phyloP scores from a whole-genome alignment of 352 stramenopile genomes.

The Globisporangium splendens region DNA sequence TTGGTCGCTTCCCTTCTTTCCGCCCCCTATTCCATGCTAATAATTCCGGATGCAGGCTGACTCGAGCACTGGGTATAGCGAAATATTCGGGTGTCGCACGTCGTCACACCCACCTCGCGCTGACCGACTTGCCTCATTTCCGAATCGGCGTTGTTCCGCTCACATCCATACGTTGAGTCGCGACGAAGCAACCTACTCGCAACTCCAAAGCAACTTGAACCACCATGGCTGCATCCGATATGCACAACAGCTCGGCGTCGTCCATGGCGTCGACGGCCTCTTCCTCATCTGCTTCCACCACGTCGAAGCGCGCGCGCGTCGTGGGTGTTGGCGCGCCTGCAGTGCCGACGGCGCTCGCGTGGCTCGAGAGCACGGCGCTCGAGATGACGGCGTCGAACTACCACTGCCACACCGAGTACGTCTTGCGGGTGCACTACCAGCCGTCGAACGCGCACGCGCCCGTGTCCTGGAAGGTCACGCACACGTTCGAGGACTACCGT shows the following conservation, averaged over 20 bases:
- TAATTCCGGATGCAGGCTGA: too few relatives aligned
- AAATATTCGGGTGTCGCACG: too few relatives aligned
- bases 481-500: conserved; percentile 39
- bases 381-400: conserved; percentile 5
- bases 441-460: background rate
- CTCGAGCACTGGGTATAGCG: too few relatives aligned
- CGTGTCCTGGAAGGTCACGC: background rate
- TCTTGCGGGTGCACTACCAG: conserved; percentile 7
- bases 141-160: background rate
- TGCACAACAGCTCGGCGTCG: background rate
- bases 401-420: conserved; percentile 5
- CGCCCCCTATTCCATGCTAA: too few relatives aligned
- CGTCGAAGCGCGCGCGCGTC: background rate
- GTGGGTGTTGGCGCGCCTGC: background rate
- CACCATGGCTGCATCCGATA: background rate
- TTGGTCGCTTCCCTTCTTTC: too few relatives aligned
- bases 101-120: too few relatives aligned
- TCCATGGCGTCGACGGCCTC: too few relatives aligned
- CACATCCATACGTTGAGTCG: background rate
- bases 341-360: conserved; percentile 3
- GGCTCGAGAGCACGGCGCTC: conserved; percentile 9
- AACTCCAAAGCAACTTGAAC: background rate
- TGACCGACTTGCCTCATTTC: background rate
- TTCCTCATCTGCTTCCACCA: too few relatives aligned
- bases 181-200: background rate